Evolutionary conservation across 2,329 filamentous ascomycete genomes (phyloP).

Genomic region (Leptographium wingfieldii): DNA sequence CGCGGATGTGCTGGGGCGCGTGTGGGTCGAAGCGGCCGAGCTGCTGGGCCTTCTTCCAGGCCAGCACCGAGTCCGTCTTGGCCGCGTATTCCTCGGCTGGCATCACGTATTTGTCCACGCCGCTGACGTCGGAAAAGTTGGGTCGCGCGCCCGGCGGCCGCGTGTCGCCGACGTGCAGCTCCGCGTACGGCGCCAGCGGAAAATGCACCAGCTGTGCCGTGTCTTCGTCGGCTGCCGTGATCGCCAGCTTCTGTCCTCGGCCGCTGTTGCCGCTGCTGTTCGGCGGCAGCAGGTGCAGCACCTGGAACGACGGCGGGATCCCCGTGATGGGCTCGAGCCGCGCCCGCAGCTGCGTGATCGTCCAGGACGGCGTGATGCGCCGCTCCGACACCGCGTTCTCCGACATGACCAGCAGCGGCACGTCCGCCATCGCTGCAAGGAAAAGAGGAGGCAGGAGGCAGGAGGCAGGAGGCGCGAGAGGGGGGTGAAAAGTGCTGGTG

Average conservation of each 20-base stretch:
- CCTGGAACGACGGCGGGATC: conserved; percentile 69
- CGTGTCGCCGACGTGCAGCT: conserved; percentile 68
- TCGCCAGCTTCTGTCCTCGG: conserved; percentile 38
- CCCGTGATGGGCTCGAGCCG: conserved; percentile 92
- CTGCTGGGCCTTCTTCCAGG: conserved; percentile 92
- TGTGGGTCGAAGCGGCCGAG: conserved; percentile 91
- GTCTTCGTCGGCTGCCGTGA: conserved; percentile 65
- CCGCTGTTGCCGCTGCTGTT: neutral
- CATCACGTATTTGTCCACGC: conserved; percentile 82
- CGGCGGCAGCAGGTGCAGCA: conserved; percentile 53
- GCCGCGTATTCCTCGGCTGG: conserved; percentile 76
- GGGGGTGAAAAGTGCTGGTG: neutral
- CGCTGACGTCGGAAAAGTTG: conserved; percentile 70
- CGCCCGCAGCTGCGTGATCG: conserved; percentile 66
- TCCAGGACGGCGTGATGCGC: conserved; percentile 86
- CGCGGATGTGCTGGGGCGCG: conserved; percentile 59
- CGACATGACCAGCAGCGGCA: conserved; percentile 63
- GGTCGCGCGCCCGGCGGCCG: conserved; percentile 62
- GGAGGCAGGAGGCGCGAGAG: neutral
- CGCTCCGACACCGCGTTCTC: conserved; percentile 74
- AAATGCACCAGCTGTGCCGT: conserved; percentile 50
- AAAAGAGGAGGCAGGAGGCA: neutral
- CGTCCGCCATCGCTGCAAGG: conserved; percentile 45
- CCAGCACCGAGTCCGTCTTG: conserved; percentile 76
- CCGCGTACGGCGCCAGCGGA: conserved; percentile 59